These are phyloP conservation scores for Oryza rufipogon DNA, from an alignment of 176 grass and related monocot genomes.

Conservation along the genomic window DNA sequence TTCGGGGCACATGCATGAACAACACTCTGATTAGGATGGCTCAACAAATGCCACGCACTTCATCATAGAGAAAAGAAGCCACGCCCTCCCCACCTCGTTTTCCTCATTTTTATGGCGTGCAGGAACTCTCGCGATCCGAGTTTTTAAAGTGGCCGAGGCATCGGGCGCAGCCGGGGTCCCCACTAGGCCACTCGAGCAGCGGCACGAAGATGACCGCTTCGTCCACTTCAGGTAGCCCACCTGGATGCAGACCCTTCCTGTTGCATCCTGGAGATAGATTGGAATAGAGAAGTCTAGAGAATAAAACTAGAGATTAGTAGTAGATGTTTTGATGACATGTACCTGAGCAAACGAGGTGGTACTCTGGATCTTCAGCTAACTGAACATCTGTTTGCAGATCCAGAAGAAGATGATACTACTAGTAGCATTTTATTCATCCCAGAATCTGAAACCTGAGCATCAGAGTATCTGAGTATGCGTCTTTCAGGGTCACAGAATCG, in stretches of 20 bases:
- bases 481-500: neutral
- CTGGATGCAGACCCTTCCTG: neutral
- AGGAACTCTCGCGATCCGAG: neutral
- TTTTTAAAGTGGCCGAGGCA: neutral
- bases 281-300: too few relatives aligned
- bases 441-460: neutral
- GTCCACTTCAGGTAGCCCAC: constrained; percentile 1
- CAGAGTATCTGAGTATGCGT: neutral
- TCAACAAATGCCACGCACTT: constrained; percentile 12
- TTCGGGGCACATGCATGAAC: constrained; percentile 21
- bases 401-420: neutral
- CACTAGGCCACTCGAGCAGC: neutral
- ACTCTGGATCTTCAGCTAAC: neutral
- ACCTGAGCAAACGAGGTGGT: neutral
- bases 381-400: neutral
- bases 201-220: neutral
- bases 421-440: neutral
- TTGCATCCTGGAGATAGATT: neutral
- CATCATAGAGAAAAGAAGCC: neutral
- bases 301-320: neutral
- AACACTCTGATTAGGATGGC: neutral
- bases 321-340: neutral
- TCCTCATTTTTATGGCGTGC: constrained; percentile 50
- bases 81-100: constrained; percentile 12
- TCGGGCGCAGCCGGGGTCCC: neutral